Evolutionary conservation across 805 yeast genomes (phyloP).

Genomic region (Torulaspora indica): DNA sequence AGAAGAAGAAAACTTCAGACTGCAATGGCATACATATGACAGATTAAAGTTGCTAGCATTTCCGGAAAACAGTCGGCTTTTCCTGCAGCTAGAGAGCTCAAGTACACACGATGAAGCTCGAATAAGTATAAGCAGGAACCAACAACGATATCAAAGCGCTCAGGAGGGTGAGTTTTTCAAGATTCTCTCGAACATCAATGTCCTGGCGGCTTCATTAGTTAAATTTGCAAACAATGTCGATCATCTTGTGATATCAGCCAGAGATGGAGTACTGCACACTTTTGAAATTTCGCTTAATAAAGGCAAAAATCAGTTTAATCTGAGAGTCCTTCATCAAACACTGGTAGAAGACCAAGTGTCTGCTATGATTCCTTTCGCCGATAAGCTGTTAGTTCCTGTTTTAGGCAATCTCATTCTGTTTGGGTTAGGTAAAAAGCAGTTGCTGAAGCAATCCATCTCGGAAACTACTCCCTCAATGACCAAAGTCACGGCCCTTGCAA

Average conservation of each 20-base stretch:
- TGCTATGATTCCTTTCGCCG: conserved; percentile 53
- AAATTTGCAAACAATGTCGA: conserved; percentile 26
- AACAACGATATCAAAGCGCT: conserved; percentile 4
- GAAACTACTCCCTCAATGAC: conserved; percentile 42
- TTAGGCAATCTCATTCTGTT: conserved; percentile 52
- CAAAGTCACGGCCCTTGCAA: conserved; percentile 48
- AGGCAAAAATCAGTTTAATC: conserved; percentile 19
- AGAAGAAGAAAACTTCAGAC: conserved; percentile 13
- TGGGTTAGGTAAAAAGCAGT: conserved; percentile 74
- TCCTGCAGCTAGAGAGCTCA: conserved; percentile 48
- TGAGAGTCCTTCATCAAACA: conserved; percentile 59
- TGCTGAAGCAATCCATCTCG: conserved; percentile 58
- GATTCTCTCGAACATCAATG: conserved; percentile 9
- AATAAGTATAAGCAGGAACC: conserved; percentile 11
- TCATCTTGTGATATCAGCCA: conserved; percentile 47
- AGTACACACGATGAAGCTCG: conserved; percentile 27
- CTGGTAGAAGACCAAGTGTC: conserved; percentile 44
- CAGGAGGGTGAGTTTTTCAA: conserved; percentile 1
- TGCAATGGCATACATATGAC: conserved; percentile 4
- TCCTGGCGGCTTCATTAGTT: conserved; percentile 22
- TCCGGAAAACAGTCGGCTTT: conserved; percentile 20
- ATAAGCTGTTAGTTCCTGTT: conserved; percentile 56
- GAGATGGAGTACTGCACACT: conserved; percentile 17
- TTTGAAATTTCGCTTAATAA: conserved; percentile 24
- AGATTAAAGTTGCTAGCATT: conserved; percentile 5